A percentile compares a stretch with the other conserved stretches of the same genome.
These are phyloP conservation scores for Xylariaceae sp. DNA, from an alignment of 2,329 filamentous ascomycete species.

Conservation along the genomic window DNA sequence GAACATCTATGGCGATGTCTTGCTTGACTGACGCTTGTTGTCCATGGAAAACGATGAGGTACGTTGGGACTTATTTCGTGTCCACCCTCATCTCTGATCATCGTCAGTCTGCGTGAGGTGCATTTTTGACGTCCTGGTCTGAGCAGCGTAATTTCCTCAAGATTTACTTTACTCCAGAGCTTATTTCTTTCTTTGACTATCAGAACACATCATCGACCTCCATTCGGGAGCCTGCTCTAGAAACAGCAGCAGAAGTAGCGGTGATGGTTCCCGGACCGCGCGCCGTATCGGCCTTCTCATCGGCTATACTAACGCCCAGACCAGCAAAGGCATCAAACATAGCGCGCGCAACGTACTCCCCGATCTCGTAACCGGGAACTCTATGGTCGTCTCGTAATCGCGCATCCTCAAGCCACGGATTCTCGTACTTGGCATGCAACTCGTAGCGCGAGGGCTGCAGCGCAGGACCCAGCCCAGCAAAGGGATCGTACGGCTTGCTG, in stretches of 20 bases:
- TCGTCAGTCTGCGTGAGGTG: too few relatives aligned
- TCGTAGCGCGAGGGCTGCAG: constrained; percentile 64
- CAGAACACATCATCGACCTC: constrained; percentile 46
- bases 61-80: too few relatives aligned
- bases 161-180: too few relatives aligned
- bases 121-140: neutral
- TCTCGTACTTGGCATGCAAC: constrained; percentile 64
- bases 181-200: too few relatives aligned
- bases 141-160: neutral
- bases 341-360: constrained; percentile 76
- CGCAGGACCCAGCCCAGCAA: constrained; percentile 60
- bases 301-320: constrained; percentile 78
- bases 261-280: constrained; percentile 31
- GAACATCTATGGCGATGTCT: too few relatives aligned
- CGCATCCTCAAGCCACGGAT: constrained; percentile 66
- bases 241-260: constrained; percentile 34
- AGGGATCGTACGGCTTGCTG: constrained; percentile 82
- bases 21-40: too few relatives aligned
- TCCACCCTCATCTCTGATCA: too few relatives aligned
- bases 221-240: constrained; percentile 36
- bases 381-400: constrained; percentile 62
- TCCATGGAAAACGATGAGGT: too few relatives aligned
- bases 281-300: constrained; percentile 56
- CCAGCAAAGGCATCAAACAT: constrained; percentile 89
- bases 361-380: constrained; percentile 78